These are phyloP conservation scores for Kentomonas sorsogonicus DNA, from an alignment of 208 protist species.

Conservation along the genomic window DNA sequence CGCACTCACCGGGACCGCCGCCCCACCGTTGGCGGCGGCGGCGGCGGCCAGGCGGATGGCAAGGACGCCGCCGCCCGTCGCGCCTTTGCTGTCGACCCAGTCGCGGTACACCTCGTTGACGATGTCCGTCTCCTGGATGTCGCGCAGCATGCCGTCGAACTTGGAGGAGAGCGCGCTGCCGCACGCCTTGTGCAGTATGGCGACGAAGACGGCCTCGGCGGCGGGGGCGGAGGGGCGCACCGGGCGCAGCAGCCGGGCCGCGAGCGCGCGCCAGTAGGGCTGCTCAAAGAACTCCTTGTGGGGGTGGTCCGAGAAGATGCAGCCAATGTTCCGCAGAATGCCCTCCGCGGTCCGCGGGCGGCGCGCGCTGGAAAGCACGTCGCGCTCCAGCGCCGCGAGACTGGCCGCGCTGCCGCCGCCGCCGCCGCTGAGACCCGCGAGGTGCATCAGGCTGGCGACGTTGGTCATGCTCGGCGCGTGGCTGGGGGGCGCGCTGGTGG, in stretches of 20 bases:
- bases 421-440: too few relatives aligned
- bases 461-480: too few relatives aligned
- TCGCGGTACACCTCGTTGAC: constrained; percentile 37
- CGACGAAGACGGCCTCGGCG: constrained; percentile 89
- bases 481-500: too few relatives aligned
- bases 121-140: constrained; percentile 30
- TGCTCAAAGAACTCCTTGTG: constrained; percentile 95
- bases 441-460: too few relatives aligned
- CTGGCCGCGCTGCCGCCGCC: too few relatives aligned
- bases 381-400: constrained; percentile 14
- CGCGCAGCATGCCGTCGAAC: constrained; percentile 94
- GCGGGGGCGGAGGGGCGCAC: constrained; percentile 67
- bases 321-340: constrained; percentile 39
- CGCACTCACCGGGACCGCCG: not conserved
- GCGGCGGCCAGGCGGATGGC: not conserved
- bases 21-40: not conserved
- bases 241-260: constrained; percentile 88
- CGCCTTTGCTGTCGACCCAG: constrained; percentile 20
- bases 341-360: constrained; percentile 16
- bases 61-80: not conserved
- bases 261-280: constrained; percentile 94
- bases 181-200: constrained; percentile 90
- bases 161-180: constrained; percentile 91
- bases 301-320: constrained; percentile 87
- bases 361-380: constrained; percentile 11